Evolutionary conservation across 2,329 filamentous ascomycete genomes (phyloP).

Genomic region (Grosmannia huntii): DNA sequence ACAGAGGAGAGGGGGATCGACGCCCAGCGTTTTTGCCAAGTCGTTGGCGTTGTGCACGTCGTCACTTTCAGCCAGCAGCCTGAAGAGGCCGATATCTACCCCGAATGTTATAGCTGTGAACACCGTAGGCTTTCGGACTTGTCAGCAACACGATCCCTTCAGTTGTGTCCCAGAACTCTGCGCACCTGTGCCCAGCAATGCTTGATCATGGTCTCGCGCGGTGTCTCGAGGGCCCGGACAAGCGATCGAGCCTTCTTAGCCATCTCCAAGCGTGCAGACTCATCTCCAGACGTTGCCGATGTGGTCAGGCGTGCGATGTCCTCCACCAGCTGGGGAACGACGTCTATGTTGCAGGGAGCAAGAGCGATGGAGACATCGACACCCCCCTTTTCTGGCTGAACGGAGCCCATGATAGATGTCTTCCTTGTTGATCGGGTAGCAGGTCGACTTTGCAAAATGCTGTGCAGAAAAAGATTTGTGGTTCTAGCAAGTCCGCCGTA

Average conservation of each 20-base stretch:
- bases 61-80: constrained; percentile 19
- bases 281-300: neutral
- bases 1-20: constrained; percentile 18
- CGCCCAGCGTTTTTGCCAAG: constrained; percentile 16
- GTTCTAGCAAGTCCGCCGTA: neutral
- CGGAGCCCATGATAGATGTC: neutral
- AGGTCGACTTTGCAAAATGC: neutral
- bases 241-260: constrained; percentile 21
- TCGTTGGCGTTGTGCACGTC: constrained; percentile 20
- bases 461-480: neutral
- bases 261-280: constrained; percentile 17
- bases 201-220: constrained; percentile 33
- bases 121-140: neutral
- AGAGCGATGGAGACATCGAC: constrained; percentile 6
- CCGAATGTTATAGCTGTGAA: constrained; percentile 12
- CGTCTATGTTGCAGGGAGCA: constrained; percentile 6
- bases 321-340: constrained; percentile 4
- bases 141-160: neutral
- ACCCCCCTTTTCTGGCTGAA: neutral
- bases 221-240: constrained; percentile 27
- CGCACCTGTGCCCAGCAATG: constrained; percentile 30
- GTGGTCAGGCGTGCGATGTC: constrained; percentile 3
- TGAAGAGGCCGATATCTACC: constrained; percentile 24
- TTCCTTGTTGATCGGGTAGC: neutral
- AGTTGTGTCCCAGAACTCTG: neutral